Evolutionary conservation across 768 basidiomycete species (phyloP), one percentile per base, ranked within the genome.

Genomic region (Panaeolus cyanescens): DNA sequence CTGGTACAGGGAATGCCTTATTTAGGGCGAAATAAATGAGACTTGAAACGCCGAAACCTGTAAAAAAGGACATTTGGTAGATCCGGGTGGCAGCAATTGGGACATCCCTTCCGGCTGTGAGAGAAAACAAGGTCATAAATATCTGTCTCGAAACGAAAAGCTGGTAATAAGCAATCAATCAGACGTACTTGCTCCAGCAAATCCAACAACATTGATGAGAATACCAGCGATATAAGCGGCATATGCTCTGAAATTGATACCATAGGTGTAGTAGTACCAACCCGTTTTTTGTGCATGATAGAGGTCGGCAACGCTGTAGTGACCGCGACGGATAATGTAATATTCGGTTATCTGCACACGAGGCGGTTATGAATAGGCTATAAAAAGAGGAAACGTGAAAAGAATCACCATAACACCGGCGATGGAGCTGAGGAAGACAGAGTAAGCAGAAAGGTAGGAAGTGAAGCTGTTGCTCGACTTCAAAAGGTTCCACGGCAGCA

Each of bases 61-160:
- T 89, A 75, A 93, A 90, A 82, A 93, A 95, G 12, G 90, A 86
- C 78, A 93, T 81, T 56, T 88, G 76, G 72, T 90, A 92, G 64
- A 91, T 83, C 58, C 85, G 81, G n/a, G 85, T 90, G 1, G 91
- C 91, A 4, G 83, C 84, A 25, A 88, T 68, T 5, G 90, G 86
- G 1, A 93, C 91, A 0, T 69, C 72, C 36, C 77, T 79, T 7
- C 89, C 89, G 31, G 85, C 85, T 84, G 58, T 32, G 55, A 56
- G 31, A 58, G 37, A 8, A 59, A 17, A 19, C 1, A 22, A 22
- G 10, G 25, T 50, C 45, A 50, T 50, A 50, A 50, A 50, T 50
- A 50, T 50, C 45, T 50, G 10, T 30, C 45, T 28, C 15, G 25
- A 28, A 50, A 50, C 45, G 25, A 50, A 50, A 28, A 28, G 3